Evolutionary conservation across 2,329 filamentous ascomycete genomes (phyloP), one percentile per base, ranked within the genome.

Genomic region (Xylariomycetidae sp.): DNA sequence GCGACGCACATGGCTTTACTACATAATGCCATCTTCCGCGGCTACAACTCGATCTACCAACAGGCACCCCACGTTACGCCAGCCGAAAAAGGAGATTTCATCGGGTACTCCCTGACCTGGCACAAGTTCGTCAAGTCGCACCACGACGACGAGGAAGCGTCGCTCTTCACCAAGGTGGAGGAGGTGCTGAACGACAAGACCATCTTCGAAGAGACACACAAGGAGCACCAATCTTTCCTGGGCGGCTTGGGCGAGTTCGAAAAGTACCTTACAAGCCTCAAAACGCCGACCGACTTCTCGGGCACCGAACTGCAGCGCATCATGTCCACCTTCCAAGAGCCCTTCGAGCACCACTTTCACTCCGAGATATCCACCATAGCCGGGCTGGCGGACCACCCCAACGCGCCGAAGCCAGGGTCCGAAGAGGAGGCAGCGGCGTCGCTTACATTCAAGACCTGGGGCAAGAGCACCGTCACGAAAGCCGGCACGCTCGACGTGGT

Each of bases 41-140:
- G 74, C 34, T 77, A 74, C 61, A 81, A 82, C 56, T 71, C 67
- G 47, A 77, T 82, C 49, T 77, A 73, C 51, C 65, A 70, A 25
- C 76, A 80, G 52, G 74, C 73, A 1, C 64, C 67, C 9, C 60
- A 70, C 44, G 54, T 79, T 25, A 52, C 62, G 8, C 62, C 65
- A 2, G 52, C 54, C n/a, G 73, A 79, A 51, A 68, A 68, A 51
- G 50, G 57, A 29, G 69, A 72, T 50, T 81, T 82, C 44, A 55
- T 79, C 33, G 65, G 65, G 13, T 81, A 80, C 56, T 61, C 63
- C 19, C 59, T 72, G 32, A 69, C 74, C 0, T 79, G 74, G 72
- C 64, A 68, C 57, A 67, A 70, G 36, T 76, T 78, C 44, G 68
- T 81, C 39, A 67, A 65, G 45, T 69, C 71, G 20, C 75, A 81